Evolutionary conservation across 23 red algal species (phyloP).

Genomic region (Gracilaria domingensis): DNA sequence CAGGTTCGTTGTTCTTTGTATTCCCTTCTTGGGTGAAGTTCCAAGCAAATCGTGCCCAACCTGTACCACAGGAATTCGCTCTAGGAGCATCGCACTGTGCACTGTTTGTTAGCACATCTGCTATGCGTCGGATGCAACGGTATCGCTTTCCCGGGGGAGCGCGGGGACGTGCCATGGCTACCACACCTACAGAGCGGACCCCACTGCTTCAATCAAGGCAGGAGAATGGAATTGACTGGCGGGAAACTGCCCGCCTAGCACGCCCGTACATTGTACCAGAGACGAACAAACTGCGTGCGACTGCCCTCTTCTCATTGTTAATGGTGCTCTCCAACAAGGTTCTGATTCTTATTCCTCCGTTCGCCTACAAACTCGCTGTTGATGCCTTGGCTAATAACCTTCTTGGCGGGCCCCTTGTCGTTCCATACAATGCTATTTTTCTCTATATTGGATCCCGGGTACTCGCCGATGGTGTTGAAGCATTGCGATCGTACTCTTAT

Average conservation of each 20-base stretch:
- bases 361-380: constrained; percentile 75
- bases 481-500: constrained; percentile 50
- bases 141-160: background rate
- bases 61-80: background rate
- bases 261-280: constrained; percentile 58
- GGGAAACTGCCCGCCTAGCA: constrained; percentile 8
- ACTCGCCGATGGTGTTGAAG: constrained; percentile 11
- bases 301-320: constrained; percentile 49
- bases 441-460: constrained; percentile 53
- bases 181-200: background rate
- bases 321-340: constrained; percentile 50
- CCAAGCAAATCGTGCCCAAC: background rate
- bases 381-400: constrained; percentile 56
- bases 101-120: background rate
- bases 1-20: background rate
- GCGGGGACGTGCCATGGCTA: background rate
- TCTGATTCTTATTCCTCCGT: constrained; percentile 62
- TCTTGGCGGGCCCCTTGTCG: constrained; percentile 6
- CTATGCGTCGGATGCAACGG: background rate
- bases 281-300: constrained; percentile 9
- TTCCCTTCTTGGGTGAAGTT: background rate
- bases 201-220: background rate
- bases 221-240: constrained; percentile 30
- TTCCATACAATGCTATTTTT: constrained; percentile 52
- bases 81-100: background rate